Percentiles rank a stretch among this genome's conserved stretches.
These are phyloP conservation scores for Globisporangium apiculatum DNA, from an alignment of 352 stramenopile genomes.

Conservation along the genomic window DNA sequence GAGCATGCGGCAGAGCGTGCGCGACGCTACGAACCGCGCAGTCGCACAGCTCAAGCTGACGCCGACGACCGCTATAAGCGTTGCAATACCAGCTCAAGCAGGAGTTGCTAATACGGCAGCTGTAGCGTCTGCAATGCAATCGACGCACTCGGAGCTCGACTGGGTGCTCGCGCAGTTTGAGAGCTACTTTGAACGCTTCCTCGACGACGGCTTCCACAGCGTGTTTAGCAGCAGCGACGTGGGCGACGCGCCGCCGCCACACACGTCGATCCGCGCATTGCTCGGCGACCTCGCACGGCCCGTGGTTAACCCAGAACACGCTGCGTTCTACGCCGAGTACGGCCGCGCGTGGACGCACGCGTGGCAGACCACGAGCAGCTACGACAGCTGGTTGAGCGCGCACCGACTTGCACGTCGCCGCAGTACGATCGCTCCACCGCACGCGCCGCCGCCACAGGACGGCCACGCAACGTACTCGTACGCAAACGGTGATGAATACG, in stretches of 20 bases:
- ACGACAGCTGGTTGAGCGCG: constrained; percentile 35
- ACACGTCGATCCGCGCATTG: constrained; percentile 36
- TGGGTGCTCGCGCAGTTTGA: constrained; percentile 60
- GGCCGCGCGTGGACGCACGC: constrained; percentile 47
- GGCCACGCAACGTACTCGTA: constrained; percentile 48
- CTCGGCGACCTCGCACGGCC: constrained; percentile 46
- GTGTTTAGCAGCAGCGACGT: constrained; percentile 13
- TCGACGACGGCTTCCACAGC: constrained; percentile 27
- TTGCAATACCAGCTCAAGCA: too few species aligned
- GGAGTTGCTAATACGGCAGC: background rate
- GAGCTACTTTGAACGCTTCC: constrained; percentile 53
- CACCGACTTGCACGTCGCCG: constrained; percentile 23
- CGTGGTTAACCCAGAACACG: constrained; percentile 20
- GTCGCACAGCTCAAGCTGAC: background rate
- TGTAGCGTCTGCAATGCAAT: constrained; percentile 6
- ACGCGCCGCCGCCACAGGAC: constrained; percentile 28
- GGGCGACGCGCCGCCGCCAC: constrained; percentile 16
- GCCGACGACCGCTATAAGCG: background rate
- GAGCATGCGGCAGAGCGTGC: background rate
- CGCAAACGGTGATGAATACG: constrained; percentile 72
- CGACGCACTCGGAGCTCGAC: constrained; percentile 35
- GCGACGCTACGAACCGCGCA: background rate
- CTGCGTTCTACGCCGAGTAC: constrained; percentile 47
- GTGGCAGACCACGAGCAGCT: constrained; percentile 65
- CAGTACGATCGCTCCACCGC: constrained; percentile 14